These are phyloP conservation scores for Lactuca saligna DNA, from an alignment of 129 eudicot genomes.

Conservation along the genomic window DNA sequence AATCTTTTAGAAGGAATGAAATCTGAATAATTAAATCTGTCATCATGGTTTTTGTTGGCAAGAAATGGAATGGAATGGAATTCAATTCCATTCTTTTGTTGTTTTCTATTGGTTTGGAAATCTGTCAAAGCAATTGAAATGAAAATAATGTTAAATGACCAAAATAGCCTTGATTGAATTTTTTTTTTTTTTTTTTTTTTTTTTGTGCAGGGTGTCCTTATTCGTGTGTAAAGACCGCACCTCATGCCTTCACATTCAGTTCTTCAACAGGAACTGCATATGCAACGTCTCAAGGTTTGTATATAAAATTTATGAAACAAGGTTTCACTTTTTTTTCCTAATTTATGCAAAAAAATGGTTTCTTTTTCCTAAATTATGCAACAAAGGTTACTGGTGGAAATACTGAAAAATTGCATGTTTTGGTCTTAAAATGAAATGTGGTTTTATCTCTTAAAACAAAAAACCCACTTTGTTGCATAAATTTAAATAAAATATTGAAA, in stretches of 20 bases:
- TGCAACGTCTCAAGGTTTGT: conserved; percentile 85
- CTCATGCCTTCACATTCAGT: conserved; percentile 71
- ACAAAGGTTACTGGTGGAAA: neutral
- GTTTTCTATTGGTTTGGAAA: too few species aligned
- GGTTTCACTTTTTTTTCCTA: neutral
- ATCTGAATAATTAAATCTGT: too few species aligned
- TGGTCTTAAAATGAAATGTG: neutral
- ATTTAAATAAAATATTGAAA: too few species aligned
- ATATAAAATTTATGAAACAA: conserved; percentile 1
- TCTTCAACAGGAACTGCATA: conserved; percentile 74
- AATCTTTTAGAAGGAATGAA: neutral
- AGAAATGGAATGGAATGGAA: too few species aligned
- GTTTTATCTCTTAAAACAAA: neutral
- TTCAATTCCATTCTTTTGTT: too few species aligned
- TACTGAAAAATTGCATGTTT: neutral
- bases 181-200: too few species aligned
- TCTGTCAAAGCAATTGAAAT: too few species aligned
- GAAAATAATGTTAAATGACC: neutral
- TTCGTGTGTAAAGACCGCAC: conserved; percentile 82
- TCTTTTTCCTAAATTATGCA: neutral
- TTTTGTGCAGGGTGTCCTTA: conserved; percentile 77
- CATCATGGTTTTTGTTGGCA: too few species aligned
- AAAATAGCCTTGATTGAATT: neutral
- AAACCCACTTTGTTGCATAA: neutral
- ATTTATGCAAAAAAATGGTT: neutral